A percentile compares a stretch with the other conserved stretches of the same genome.
Conservation (phyloP, 306 rosid genomes). For the Vigna mungo region DNA sequence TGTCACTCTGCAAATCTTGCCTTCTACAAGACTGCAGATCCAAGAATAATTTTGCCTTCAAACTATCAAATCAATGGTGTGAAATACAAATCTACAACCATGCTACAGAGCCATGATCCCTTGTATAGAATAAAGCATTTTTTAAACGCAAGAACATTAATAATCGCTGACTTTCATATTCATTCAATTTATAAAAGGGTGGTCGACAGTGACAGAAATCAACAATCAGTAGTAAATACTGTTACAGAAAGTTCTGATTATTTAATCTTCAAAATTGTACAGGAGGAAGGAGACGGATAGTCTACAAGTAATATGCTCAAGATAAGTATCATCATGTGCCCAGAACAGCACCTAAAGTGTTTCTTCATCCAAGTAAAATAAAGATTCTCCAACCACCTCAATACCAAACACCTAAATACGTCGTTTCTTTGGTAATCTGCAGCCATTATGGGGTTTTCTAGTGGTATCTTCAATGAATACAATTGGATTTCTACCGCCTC, state of each 20-base stretch:
- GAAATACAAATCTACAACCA: not conserved
- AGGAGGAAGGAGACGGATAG: slow-evolving; percentile 6
- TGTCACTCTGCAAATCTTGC: not conserved
- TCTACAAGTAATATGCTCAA: slow-evolving; percentile 21
- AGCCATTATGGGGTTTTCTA: slow-evolving; percentile 71
- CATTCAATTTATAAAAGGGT: not conserved
- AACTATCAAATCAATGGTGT: not conserved
- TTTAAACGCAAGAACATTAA: not conserved
- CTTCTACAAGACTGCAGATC: not conserved
- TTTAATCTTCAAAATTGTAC: slow-evolving; percentile 26
- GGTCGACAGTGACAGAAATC: not conserved
- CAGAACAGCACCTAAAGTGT: slow-evolving; percentile 17
- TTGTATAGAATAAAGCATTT: no score
- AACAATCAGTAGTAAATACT: slow-evolving; percentile 5
- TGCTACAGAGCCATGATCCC: no score
- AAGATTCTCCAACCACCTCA: not conserved
- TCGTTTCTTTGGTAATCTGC: slow-evolving; percentile 67
- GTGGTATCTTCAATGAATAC: slow-evolving; percentile 78
- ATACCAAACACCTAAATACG: slow-evolving; percentile 45
- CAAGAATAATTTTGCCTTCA: not conserved
- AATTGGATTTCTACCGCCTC: slow-evolving; percentile 59
- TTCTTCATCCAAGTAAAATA: slow-evolving; percentile 23
- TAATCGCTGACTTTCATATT: not conserved
- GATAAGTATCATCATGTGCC: slow-evolving; percentile 28
- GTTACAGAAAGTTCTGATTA: slow-evolving; percentile 31